Evolutionary conservation across 2,329 filamentous ascomycete species (phyloP).

Genomic region (Trichoderma sp.): DNA sequence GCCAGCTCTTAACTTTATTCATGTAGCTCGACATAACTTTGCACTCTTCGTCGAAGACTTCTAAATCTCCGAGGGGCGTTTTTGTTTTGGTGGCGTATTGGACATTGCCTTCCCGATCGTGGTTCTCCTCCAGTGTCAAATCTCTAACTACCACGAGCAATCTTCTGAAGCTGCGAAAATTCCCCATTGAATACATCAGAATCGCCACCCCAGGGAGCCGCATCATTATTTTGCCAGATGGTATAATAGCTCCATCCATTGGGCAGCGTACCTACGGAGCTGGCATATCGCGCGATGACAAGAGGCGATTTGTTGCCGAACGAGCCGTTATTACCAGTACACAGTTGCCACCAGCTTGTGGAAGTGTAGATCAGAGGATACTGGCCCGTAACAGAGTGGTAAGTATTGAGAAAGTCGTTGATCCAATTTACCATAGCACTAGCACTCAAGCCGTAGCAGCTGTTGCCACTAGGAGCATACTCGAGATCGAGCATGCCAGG

Average conservation of each 20-base stretch:
- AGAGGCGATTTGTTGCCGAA: constrained; percentile 47
- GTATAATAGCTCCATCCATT: constrained; percentile 52
- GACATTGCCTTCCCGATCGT: not conserved
- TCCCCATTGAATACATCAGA: constrained; percentile 26
- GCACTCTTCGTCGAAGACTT: too few species aligned
- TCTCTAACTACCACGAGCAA: constrained; percentile 21
- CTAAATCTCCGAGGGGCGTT: too few species aligned
- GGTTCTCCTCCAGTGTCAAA: not conserved
- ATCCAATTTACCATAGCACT: constrained; percentile 52
- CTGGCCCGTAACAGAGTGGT: constrained; percentile 43
- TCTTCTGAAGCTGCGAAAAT: constrained; percentile 22
- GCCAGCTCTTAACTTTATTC: not conserved
- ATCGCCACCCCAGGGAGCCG: constrained; percentile 23
- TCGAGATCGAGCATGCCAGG: constrained; percentile 58
- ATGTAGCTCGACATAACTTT: too few species aligned
- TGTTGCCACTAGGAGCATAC: constrained; percentile 36
- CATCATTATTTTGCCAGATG: constrained; percentile 40
- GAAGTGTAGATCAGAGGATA: constrained; percentile 54
- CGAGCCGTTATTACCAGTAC: constrained; percentile 47
- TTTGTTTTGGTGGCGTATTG: too few species aligned
- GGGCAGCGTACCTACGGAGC: constrained; percentile 42
- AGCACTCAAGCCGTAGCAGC: constrained; percentile 45
- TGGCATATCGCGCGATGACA: constrained; percentile 45
- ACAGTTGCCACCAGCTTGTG: constrained; percentile 51
- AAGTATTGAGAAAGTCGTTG: constrained; percentile 49